A percentile compares a stretch with the other conserved stretches of the same genome.
Evolutionary conservation across 495 filamentous ascomycete species (phyloP).

Genomic region (Coniosporium apollinis): DNA sequence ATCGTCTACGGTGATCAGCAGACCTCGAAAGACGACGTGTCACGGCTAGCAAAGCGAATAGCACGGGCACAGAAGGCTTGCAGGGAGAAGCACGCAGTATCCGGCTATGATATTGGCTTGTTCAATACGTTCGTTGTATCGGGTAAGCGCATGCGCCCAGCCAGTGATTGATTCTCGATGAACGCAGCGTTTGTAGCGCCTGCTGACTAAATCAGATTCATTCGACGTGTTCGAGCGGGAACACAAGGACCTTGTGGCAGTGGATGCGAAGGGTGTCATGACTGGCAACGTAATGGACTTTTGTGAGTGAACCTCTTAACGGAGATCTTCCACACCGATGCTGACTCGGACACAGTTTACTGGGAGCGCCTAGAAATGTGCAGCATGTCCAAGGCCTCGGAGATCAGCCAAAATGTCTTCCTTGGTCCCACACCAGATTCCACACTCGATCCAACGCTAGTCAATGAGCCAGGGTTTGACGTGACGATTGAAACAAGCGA

Average conservation of each 20-base stretch:
- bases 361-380: slow-evolving; percentile 87
- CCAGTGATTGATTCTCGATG: slow-evolving; percentile 7
- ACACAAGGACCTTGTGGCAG: slow-evolving; percentile 51
- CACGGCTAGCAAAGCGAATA: slow-evolving; percentile 52
- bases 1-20: slow-evolving; percentile 71
- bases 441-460: slow-evolving; percentile 4
- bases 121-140: slow-evolving; percentile 78
- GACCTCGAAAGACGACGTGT: slow-evolving; percentile 33
- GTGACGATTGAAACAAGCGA: slow-evolving; percentile 78
- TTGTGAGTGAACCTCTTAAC: slow-evolving; percentile 30
- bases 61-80: slow-evolving; percentile 60
- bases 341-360: slow-evolving; percentile 34
- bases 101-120: slow-evolving; percentile 34
- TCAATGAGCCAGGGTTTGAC: slow-evolving; percentile 37
- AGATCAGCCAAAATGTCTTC: slow-evolving; percentile 80
- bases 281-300: slow-evolving; percentile 81
- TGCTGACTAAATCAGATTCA: slow-evolving; percentile 23
- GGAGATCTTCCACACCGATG: neutral
- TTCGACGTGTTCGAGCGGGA: slow-evolving; percentile 60
- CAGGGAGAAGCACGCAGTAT: slow-evolving; percentile 40
- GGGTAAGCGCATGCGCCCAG: slow-evolving; percentile 28
- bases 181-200: slow-evolving; percentile 12
- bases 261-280: slow-evolving; percentile 53
- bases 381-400: slow-evolving; percentile 73
- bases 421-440: slow-evolving; percentile 75